Conservation (phyloP, 768 basidiomycete species). For the Chiua virens region DNA sequence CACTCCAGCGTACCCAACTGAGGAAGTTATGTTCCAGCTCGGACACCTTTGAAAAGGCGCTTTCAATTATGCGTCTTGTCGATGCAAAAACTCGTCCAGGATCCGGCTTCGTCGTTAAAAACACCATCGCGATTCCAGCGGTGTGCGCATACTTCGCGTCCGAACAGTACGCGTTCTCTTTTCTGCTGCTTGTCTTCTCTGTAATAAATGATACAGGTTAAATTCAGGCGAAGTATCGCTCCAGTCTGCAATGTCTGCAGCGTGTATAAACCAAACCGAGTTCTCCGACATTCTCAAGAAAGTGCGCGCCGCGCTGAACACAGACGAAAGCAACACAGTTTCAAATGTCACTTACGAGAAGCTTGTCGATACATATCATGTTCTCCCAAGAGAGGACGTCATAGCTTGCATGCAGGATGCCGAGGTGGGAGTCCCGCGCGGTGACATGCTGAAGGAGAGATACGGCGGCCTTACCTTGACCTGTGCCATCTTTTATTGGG, state of each 20-base stretch:
- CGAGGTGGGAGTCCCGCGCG: constrained; percentile 25
- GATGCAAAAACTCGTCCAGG: constrained; percentile 27
- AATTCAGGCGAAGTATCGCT: constrained; percentile 31
- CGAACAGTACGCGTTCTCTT: constrained; percentile 24
- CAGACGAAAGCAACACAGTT: background rate
- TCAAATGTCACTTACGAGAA: constrained; percentile 25
- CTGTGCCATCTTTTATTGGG: constrained; percentile 49
- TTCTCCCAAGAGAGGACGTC: constrained; percentile 14
- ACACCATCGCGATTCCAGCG: constrained; percentile 23
- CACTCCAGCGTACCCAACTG: constrained; percentile 20
- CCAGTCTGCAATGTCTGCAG: constrained; percentile 22
- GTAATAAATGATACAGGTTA: constrained; percentile 10
- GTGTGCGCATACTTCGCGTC: constrained; percentile 34
- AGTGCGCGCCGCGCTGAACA: constrained; percentile 18
- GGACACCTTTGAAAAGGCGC: constrained; percentile 25
- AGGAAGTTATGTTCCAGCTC: constrained; percentile 18
- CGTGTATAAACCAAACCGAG: constrained; percentile 21
- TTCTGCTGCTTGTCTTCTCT: background rate
- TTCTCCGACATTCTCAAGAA: constrained; percentile 26
- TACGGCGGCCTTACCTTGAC: constrained; percentile 26
- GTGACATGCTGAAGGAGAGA: constrained; percentile 15
- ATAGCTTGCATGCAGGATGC: constrained; percentile 35
- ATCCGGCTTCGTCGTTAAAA: constrained; percentile 28
- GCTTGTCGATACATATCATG: constrained; percentile 31
- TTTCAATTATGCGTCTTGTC: constrained; percentile 21